These are phyloP conservation scores for Boletus pseudo-olivaceus DNA, from an alignment of 768 basidiomycete genomes.

Conservation along the genomic window DNA sequence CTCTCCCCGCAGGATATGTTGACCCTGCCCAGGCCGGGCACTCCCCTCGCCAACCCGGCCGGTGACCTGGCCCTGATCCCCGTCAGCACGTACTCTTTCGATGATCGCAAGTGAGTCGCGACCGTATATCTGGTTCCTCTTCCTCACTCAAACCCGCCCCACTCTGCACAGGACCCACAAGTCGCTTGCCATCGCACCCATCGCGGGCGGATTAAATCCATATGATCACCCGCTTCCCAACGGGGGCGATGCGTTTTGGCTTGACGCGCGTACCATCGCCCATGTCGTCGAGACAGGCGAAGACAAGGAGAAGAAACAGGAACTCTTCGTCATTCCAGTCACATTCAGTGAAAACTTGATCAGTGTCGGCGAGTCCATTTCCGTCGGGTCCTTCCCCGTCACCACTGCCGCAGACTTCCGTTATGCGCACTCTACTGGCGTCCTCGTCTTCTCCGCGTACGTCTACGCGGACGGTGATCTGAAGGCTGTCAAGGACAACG, in stretches of 20 bases:
- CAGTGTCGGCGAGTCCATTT: slow-evolving; percentile 33
- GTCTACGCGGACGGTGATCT: slow-evolving; percentile 78
- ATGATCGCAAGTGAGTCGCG: slow-evolving; percentile 63
- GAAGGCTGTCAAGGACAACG: slow-evolving; percentile 61
- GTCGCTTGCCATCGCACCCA: slow-evolving; percentile 57
- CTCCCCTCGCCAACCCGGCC: slow-evolving; percentile 59
- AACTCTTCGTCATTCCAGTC: slow-evolving; percentile 61
- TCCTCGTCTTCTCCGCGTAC: slow-evolving; percentile 81
- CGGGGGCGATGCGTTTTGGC: slow-evolving; percentile 79
- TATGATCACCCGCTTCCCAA: slow-evolving; percentile 58
- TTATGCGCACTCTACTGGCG: slow-evolving; percentile 49
- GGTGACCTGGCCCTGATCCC: slow-evolving; percentile 70
- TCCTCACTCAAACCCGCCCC: not conserved
- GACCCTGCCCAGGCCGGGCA: slow-evolving; percentile 61
- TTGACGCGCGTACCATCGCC: slow-evolving; percentile 65
- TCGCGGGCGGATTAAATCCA: slow-evolving; percentile 48
- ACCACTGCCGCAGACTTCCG: slow-evolving; percentile 69
- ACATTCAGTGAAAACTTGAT: slow-evolving; percentile 38
- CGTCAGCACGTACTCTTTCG: slow-evolving; percentile 65
- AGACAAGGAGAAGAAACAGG: slow-evolving; percentile 45
- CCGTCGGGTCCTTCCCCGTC: slow-evolving; percentile 66
- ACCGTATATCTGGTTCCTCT: not conserved
- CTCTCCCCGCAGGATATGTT: slow-evolving; percentile 74
- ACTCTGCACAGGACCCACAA: slow-evolving; percentile 58
- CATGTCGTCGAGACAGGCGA: slow-evolving; percentile 55